A percentile compares a stretch with the other conserved stretches of the same genome.
These are phyloP conservation scores for Rhizoclosmatium sp. DNA, from an alignment of 192 early-diverging fungal genomes.

Conservation along the genomic window DNA sequence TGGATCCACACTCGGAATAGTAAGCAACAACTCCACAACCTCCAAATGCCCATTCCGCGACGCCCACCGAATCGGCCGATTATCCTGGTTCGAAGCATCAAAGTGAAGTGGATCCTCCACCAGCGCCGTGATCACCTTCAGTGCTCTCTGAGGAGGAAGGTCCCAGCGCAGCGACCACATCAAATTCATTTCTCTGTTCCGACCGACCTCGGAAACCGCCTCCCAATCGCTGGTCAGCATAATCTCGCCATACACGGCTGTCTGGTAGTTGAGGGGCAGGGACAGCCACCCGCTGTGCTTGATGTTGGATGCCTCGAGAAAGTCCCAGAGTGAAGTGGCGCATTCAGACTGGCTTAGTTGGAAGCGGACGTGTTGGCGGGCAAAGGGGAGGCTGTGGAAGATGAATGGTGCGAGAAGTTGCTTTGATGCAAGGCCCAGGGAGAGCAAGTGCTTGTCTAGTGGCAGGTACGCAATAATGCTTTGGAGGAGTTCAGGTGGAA, in stretches of 20 bases:
- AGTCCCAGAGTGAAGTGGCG: neutral
- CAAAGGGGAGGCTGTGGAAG: too few relatives aligned
- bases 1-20: neutral
- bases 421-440: too few relatives aligned
- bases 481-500: too few relatives aligned
- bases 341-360: too few relatives aligned
- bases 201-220: neutral
- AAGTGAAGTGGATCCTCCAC: neutral
- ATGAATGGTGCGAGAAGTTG: too few relatives aligned
- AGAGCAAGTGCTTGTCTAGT: too few relatives aligned
- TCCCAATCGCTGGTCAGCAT: neutral
- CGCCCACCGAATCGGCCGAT: constrained; percentile 2
- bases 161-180: constrained; percentile 7
- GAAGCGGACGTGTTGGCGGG: too few relatives aligned
- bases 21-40: neutral
- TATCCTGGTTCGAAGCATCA: neutral
- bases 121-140: neutral
- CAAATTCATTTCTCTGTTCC: neutral
- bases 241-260: neutral
- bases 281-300: neutral
- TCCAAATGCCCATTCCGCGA: neutral
- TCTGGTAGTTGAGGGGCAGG: constrained; percentile 1
- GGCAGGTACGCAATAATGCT: too few relatives aligned
- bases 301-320: neutral
- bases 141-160: neutral